Base-by-base conservation (phyloP, 2,329 filamentous ascomycete genomes). In the Xylariaceae sp. region DNA sequence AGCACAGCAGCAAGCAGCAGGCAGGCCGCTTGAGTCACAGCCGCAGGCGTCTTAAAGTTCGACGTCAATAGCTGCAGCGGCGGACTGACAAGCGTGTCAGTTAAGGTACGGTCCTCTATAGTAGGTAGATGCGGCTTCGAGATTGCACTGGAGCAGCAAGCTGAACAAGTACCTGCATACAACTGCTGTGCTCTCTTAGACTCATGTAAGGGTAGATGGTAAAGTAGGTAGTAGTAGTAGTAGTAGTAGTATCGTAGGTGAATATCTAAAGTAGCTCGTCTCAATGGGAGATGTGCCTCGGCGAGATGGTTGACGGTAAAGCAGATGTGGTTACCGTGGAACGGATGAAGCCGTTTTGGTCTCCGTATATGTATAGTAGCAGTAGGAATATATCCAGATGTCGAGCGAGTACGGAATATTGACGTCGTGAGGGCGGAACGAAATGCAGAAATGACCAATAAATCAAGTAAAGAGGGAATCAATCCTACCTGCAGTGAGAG, bases 1-100 rank as follows among this genome's bases (percentile, higher is more conserved):
- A 30, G 23, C 23, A 30, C 23, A 30, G 23, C 23, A 30, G 23
- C 23, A 30, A 30, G 23, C 23, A 30, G 23, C 23, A 30, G 23
- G 23, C 23, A 30, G 23, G 23, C 23, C 4, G 39, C 54, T 58
- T 58, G 59, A 61, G 61, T 63, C 61, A 63, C 58, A 55, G 53
- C 55, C 18, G 37, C 37, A 45, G 49, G 23, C 11, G 49, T 9
- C 49, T 51, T 56, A 30, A 17, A 51, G 50, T 54, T 52, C 51
- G 54, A 62, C 54, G 53, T 63, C 58, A 54, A 50, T 55, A 49
- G 54, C 39, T 37, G 39, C n/a, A 54, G 57, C 56, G 49, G 57
- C 57, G 57, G 60, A 47, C 47, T 61, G 58, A 53, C 54, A 50
- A 55, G 58, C 39, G 50, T 57, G 49, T 53, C 50, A 59, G 60